These are phyloP conservation scores for Lactifluus hygrophoroides DNA, from an alignment of 768 basidiomycete species.

Conservation along the genomic window DNA sequence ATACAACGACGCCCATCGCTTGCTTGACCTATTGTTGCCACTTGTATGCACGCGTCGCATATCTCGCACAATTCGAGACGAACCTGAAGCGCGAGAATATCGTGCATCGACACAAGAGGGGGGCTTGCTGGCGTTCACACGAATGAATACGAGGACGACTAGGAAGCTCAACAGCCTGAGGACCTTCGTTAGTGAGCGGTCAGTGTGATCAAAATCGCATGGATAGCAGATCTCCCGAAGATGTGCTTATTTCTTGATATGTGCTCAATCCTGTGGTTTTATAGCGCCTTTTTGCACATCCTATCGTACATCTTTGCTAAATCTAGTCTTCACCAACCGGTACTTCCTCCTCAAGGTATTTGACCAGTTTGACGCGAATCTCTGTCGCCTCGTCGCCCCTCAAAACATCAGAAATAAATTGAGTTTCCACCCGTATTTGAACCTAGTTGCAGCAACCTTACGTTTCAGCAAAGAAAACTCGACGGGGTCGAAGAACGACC, in stretches of 20 bases:
- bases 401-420: slow-evolving; percentile 83
- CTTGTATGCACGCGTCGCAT: no score
- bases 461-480: slow-evolving; percentile 4
- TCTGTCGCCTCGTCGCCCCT: slow-evolving; percentile 93
- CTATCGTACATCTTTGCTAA: slow-evolving; percentile 1
- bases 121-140: no score
- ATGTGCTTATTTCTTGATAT: not conserved
- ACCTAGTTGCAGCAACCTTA: slow-evolving; percentile 52
- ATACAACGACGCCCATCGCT: no score
- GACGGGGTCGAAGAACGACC: not conserved
- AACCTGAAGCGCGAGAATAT: no score
- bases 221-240: not conserved
- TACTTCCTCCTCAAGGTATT: slow-evolving; percentile 93
- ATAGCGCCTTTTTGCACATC: not conserved
- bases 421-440: slow-evolving; percentile 89
- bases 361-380: slow-evolving; percentile 81
- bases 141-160: no score
- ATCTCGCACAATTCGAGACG: no score
- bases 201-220: not conserved
- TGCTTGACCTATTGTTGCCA: no score
- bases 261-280: not conserved
- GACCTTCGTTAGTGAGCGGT: no score
- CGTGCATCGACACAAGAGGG: no score
- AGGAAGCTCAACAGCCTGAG: no score
- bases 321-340: slow-evolving; percentile 83